Conservation (phyloP, 208 protist genomes). For the Crithidia sp. region DNA sequence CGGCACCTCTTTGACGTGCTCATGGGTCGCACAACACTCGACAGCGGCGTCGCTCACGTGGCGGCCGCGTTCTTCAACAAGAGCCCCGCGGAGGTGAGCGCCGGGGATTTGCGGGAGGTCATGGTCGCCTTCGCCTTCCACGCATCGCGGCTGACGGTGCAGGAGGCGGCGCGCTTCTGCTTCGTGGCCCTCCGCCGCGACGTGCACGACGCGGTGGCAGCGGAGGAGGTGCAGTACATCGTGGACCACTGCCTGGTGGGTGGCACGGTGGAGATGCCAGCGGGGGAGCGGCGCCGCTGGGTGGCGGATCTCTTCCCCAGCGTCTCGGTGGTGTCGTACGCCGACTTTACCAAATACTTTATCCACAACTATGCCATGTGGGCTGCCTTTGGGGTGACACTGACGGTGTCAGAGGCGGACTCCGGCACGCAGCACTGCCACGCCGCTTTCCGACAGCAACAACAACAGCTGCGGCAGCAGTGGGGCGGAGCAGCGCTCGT, state of each 20-base stretch:
- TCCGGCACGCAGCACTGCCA: slow-evolving; percentile 54
- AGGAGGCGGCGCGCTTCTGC: slow-evolving; percentile 77
- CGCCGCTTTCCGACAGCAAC: slow-evolving; percentile 23
- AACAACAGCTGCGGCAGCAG: neutral
- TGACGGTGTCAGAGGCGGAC: slow-evolving; percentile 38
- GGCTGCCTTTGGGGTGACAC: slow-evolving; percentile 70
- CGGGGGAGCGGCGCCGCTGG: slow-evolving; percentile 60
- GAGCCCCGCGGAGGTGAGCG: slow-evolving; percentile 35
- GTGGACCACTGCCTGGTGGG: slow-evolving; percentile 72
- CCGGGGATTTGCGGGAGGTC: slow-evolving; percentile 64
- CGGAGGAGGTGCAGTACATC: slow-evolving; percentile 79
- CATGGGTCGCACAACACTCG: slow-evolving; percentile 56
- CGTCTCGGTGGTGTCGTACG: slow-evolving; percentile 52
- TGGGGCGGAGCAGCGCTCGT: neutral
- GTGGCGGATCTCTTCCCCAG: slow-evolving; percentile 74
- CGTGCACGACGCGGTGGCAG: slow-evolving; percentile 70
- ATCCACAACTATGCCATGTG: slow-evolving; percentile 85
- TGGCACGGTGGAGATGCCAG: slow-evolving; percentile 80
- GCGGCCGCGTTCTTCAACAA: slow-evolving; percentile 46
- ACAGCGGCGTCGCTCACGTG: slow-evolving; percentile 54
- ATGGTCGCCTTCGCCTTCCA: slow-evolving; percentile 81
- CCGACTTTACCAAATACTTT: slow-evolving; percentile 69
- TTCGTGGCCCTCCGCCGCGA: slow-evolving; percentile 86
- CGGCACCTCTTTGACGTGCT: slow-evolving; percentile 87
- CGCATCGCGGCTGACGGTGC: slow-evolving; percentile 48